Evolutionary conservation across 257 asterid species (phyloP), one percentile per base, ranked within the genome.

Genomic region (Leonotis leonurus): DNA sequence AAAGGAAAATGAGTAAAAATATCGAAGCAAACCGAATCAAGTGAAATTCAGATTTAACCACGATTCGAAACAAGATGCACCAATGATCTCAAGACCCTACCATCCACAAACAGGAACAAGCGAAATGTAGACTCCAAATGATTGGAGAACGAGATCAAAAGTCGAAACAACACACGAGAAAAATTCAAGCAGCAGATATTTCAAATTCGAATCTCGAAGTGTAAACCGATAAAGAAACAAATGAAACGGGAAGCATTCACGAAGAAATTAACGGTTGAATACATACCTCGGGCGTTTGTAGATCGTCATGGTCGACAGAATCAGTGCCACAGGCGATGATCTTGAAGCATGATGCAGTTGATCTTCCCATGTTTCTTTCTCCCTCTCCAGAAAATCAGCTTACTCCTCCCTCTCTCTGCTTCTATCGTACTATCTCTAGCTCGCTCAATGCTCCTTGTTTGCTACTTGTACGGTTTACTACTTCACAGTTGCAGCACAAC

Each of bases 361-460:
- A 79, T 82, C 77, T 82, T 33, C 81, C 95, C 95, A 87, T 87
- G n/a, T n/a, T n/a, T n/a, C n/a, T n/a, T 39, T 7, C 22, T 40
- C 32, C 25, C 63, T 60, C 44, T 60, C 61, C 13, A 2, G 5
- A 8, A 18, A 20, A 41, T 52, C 50, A 20, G 9, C 39, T 33
- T 6, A 2, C 10, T 33, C 7, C 39, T 64, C 40, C 56, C 37
- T 36, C 75, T 60, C 76, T 40, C 21, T n/a, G 11, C 8, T 21
- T 11, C 45, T 35, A n/a, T n/a, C n/a, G n/a, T n/a, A n/a, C 26
- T 35, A 9, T 32, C 21, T 12, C 22, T 51, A 4, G n/a, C n/a
- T n/a, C n/a, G n/a, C n/a, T n/a, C n/a, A n/a, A n/a, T n/a, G n/a
- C n/a, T n/a, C n/a, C n/a, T n/a, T n/a, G n/a, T n/a, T n/a, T n/a